Percentiles rank a stretch among this genome's conserved stretches.
phyloP scores from a whole-genome alignment of 495 filamentous ascomycete species.

The Podospora pseudopauciseta region DNA sequence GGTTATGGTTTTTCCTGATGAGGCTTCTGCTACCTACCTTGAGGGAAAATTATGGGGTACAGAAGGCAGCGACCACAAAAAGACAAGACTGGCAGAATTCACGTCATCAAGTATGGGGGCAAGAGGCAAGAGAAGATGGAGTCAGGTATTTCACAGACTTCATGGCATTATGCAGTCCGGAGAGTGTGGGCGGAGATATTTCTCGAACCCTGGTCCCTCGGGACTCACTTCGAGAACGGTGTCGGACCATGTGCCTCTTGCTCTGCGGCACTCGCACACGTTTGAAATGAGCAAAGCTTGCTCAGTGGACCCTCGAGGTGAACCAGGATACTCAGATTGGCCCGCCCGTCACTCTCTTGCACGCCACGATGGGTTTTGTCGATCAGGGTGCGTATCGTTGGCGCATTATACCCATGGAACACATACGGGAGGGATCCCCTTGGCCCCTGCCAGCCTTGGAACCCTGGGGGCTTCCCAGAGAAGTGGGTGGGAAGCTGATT shows the following conservation, averaged over 20 bases:
- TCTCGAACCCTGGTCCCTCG: slow-evolving; percentile 26
- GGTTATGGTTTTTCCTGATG: background rate
- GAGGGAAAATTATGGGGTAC: background rate
- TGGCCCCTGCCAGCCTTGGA: slow-evolving; percentile 25
- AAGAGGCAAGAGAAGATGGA: slow-evolving; percentile 10
- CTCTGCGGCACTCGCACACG: slow-evolving; percentile 31
- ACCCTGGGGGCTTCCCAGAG: slow-evolving; percentile 18
- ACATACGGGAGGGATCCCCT: slow-evolving; percentile 17
- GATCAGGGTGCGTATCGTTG: slow-evolving; percentile 32
- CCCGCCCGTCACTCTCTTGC: slow-evolving; percentile 22
- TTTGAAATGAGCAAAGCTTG: slow-evolving; percentile 32
- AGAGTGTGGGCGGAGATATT: slow-evolving; percentile 24
- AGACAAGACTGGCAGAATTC: slow-evolving; percentile 10
- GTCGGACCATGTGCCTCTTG: slow-evolving; percentile 25
- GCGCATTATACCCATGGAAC: slow-evolving; percentile 20
- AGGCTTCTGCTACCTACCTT: background rate
- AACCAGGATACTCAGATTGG: slow-evolving; percentile 35
- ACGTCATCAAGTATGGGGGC: slow-evolving; percentile 8
- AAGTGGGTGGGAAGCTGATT: slow-evolving; percentile 20
- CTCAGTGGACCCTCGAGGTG: slow-evolving; percentile 27
- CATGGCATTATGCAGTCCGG: slow-evolving; percentile 23
- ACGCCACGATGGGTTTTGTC: slow-evolving; percentile 38
- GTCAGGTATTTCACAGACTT: slow-evolving; percentile 27
- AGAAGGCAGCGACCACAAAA: slow-evolving; percentile 4
- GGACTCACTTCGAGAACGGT: slow-evolving; percentile 21